Base-by-base conservation (phyloP, 257 asterid species). In the Leonotis leonurus region DNA sequence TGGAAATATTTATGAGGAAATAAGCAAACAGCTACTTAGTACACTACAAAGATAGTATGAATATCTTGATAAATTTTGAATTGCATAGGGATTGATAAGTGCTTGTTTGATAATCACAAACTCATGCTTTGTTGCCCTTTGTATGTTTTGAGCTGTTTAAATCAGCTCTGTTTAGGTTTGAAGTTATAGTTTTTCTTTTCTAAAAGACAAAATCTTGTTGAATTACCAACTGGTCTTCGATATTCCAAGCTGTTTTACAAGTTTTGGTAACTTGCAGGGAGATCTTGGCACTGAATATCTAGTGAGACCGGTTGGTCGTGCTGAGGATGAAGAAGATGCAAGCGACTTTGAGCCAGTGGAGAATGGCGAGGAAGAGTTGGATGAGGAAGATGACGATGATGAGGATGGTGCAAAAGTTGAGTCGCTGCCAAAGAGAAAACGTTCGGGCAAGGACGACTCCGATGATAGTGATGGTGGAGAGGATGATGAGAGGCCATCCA, bases 271-370 rank as follows among this genome's bases (percentile, higher is more conserved):
- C 6, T 30, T 27, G 49, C 62, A 90, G 95, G 95, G 73, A 70
- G 98, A 91, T 80, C 72, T 88, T 66, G 96, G 96, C 26, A 91
- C 96, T 0, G 96, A 91, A 60, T 85, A 84, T 81, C 84, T 91
- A 25, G 88, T 85, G 27, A 77, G 84, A 69, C 94, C 95, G 39
- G 76, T 86, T 5, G 96, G 70, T 20, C 92, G 55, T 10, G 88
- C 94, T 17, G 98, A 91, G 71, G 96, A 88, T 6, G 98, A 88
- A 71, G 92, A 85, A 79, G 92, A 88, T 67, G 86, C 91, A 2
- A 86, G 95, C 57, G 96, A 91, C 68, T 88, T 91, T 46, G 98
- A 88, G 48, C 96, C 92, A 4, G 71, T 76, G 22, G 95, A 90
- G 72, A 84, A 85, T 41, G 96, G 87, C 0, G 84, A 70, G 14